Evolutionary conservation across 2,329 filamentous ascomycete genomes (phyloP).

Genomic region (Nannizziopsis arthrosporioides): DNA sequence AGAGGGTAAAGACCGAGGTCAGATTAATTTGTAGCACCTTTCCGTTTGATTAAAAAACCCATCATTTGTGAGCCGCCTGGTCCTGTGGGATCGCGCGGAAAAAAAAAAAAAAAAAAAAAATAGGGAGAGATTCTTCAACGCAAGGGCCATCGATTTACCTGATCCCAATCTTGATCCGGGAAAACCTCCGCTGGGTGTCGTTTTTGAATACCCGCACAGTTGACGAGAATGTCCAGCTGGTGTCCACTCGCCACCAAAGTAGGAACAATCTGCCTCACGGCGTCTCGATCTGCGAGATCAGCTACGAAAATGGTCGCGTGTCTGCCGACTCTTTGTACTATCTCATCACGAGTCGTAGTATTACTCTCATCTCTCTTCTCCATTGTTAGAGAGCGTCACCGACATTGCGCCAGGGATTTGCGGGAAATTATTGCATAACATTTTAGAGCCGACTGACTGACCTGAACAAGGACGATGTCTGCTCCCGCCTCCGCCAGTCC

Average conservation of each 20-base stretch:
- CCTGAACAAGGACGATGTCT: slow-evolving; percentile 35
- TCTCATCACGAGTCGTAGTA: slow-evolving; percentile 34
- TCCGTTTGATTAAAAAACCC: neutral
- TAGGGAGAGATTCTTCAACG: neutral
- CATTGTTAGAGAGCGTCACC: neutral
- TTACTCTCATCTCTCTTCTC: slow-evolving; percentile 43
- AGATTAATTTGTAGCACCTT: slow-evolving; percentile 75
- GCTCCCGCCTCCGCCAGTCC: slow-evolving; percentile 39
- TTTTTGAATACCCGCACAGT: slow-evolving; percentile 77
- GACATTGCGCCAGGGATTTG: neutral
- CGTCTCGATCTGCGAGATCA: slow-evolving; percentile 33
- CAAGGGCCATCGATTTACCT: slow-evolving; percentile 33
- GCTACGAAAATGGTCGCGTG: slow-evolving; percentile 35
- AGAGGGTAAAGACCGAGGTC: slow-evolving; percentile 64
- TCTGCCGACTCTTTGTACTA: slow-evolving; percentile 29
- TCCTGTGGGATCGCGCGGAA: too few relatives aligned
- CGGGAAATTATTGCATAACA: too few relatives aligned
- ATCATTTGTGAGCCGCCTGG: neutral
- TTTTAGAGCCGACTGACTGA: slow-evolving; percentile 12
- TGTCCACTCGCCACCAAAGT: slow-evolving; percentile 31
- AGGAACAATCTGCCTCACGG: slow-evolving; percentile 33
- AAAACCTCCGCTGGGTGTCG: slow-evolving; percentile 65
- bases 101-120: neutral
- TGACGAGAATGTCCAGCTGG: slow-evolving; percentile 66
- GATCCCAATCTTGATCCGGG: slow-evolving; percentile 64